Evolutionary conservation across 192 early-diverging fungal genomes (phyloP).

Genomic region (Lobulomyces angularis): DNA sequence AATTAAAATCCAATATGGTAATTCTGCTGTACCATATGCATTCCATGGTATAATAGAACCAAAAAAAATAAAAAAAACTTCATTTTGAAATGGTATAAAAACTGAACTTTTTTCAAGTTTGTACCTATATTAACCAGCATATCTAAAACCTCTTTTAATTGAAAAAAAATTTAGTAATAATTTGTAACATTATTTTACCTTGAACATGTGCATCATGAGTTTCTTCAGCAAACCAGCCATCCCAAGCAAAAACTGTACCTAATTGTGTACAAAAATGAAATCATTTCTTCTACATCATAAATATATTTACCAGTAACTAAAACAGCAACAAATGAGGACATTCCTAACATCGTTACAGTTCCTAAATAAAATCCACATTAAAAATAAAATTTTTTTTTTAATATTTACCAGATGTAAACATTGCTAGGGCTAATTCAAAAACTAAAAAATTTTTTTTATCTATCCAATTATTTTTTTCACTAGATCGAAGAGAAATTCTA

Average conservation of each 20-base stretch:
- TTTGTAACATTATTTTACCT: no score
- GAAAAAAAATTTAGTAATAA: no score
- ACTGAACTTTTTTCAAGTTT: no score
- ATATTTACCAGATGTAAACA: constrained; percentile 7
- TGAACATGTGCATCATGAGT: constrained; percentile 73
- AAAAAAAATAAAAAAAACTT: constrained; percentile 81
- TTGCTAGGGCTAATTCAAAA: constrained; percentile 61
- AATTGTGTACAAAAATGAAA: no score
- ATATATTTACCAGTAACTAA: constrained; percentile 11
- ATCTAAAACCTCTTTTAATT: no score
- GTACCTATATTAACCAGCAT: no score
- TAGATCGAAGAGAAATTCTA: constrained; percentile 53
- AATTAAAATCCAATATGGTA: constrained; percentile 59
- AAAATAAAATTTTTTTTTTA: no score
- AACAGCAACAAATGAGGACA: constrained; percentile 10
- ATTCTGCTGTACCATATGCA: constrained; percentile 35
- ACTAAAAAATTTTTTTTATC: constrained; percentile 79
- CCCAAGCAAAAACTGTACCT: constrained; percentile 75
- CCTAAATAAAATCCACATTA: constrained; percentile 60
- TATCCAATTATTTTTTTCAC: constrained; percentile 58
- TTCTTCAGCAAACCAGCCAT: constrained; percentile 74
- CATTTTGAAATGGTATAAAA: constrained; percentile 75
- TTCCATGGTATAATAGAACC: constrained; percentile 65
- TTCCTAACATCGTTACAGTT: constrained; percentile 23
- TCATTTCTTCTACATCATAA: no score